Evolutionary conservation across 108 stramenopile genomes (phyloP), one percentile per base, ranked within the genome.

Genomic region (Schizochytrium sp.): DNA sequence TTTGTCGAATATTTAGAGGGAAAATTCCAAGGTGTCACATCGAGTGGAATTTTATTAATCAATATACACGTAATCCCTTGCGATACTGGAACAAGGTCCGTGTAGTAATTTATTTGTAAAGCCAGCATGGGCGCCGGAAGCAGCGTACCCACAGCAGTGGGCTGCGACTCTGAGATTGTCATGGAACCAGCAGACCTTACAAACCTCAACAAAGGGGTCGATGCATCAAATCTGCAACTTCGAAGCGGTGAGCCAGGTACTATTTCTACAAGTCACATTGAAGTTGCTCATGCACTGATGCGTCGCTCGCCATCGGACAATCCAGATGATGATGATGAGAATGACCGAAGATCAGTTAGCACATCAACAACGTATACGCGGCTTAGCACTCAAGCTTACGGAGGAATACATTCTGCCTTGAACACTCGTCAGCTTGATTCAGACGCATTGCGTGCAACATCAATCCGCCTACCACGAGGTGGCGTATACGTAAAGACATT

Each of bases 401-500:
- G 76, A 3, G 76, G 76, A 1, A 83, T 83, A n/a, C 76, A 83
- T 53, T 83, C 76, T 5, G 76, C 76, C 5, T 2, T 83, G 0
- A 55, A 55, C n/a, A 38, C 76, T n/a, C 10, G 76, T 47, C 76
- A 83, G 47, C 76, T 53, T 2, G 53, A 49, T 53, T 83, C 76
- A n/a, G 76, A 83, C n/a, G 76, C 76, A 55, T 53, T 83, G 0
- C 49, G 38, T 38, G 47, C 45, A 38, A 83, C 15, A 5, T 47
- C 47, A 53, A 17, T 87, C 87, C 19, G 42, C 3, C 60, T 90
- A 46, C 89, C 89, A 19, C 87, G 89, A 7, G 89, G 89, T 3
- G 89, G 89, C 87, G 87, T 49, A 3, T 90, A 90, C 55, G 87
- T 90, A 28, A 56, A 87, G 46, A 90, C 89, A 0, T 57, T 42